Evolutionary conservation across 139 green algal genomes (phyloP).

Genomic region (Coelastrella sp.): DNA sequence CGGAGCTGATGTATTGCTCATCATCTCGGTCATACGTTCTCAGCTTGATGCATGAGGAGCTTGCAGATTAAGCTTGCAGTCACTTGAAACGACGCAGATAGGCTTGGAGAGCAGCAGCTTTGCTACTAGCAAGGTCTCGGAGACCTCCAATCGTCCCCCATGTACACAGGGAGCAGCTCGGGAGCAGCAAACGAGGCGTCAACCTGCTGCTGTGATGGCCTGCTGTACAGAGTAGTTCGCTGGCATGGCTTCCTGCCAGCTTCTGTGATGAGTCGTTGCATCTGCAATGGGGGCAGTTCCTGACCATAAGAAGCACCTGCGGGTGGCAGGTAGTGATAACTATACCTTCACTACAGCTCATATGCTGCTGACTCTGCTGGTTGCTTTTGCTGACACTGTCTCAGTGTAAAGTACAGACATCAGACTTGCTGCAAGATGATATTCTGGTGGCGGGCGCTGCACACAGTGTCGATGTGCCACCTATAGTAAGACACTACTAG

Average conservation of each 20-base stretch:
- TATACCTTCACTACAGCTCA: background rate
- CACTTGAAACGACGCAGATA: background rate
- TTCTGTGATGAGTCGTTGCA: constrained; percentile 79
- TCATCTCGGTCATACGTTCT: too few relatives aligned
- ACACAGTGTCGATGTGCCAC: too few relatives aligned
- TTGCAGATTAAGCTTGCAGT: background rate
- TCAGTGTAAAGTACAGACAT: background rate
- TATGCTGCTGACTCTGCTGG: background rate
- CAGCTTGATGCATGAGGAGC: too few relatives aligned
- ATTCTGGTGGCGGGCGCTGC: too few relatives aligned
- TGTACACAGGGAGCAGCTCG: constrained; percentile 16
- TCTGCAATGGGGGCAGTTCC: constrained; percentile 73
- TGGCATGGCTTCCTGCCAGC: constrained; percentile 69
- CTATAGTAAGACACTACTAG: too few relatives aligned
- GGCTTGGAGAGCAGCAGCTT: background rate
- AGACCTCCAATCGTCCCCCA: background rate
- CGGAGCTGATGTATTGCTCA: too few relatives aligned
- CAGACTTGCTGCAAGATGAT: too few relatives aligned
- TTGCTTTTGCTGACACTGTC: background rate
- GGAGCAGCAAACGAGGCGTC: constrained; percentile 36
- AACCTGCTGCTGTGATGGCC: constrained; percentile 38
- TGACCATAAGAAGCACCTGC: constrained; percentile 82
- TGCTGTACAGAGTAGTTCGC: constrained; percentile 86
- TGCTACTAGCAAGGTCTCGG: too few relatives aligned
- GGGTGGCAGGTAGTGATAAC: background rate